Evolutionary conservation across 164 flowering plant species (phyloP), one percentile per base, ranked within the genome.

Genomic region (Berberis vulgaris): DNA sequence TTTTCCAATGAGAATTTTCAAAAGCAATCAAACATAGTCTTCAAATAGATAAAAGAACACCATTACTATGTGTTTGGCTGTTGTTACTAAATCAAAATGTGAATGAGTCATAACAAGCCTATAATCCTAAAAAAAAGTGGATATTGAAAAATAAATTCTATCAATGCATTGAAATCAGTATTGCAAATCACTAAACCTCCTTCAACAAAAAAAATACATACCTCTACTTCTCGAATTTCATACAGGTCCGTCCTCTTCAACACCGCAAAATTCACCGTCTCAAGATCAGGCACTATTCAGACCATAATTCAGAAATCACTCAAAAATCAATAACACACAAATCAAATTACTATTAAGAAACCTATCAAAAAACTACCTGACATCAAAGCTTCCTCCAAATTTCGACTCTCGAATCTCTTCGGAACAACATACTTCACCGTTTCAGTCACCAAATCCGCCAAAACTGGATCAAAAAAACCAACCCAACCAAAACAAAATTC

Each of bases 151-250:
- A 26, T 26, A 26, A 26, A 26, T 26, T 26, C 26, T 26, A 26
- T 26, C 26, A 26, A 26, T 26, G 26, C 26, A 26, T 26, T 26
- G 26, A 26, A 26, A 26, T 26, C 26, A 26, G 26, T 26, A 26
- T 26, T 26, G 26, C 26, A 26, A 26, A 26, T 26, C 26, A 26
- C 26, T 26, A 26, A 26, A 26, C 26, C 26, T 26, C 26, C 26
- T 26, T 9, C 42, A 38, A 41, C 10, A 49, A 62, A 38, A 50
- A 50, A 26, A 26, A 26, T 26, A 26, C 26, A 47, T 65, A 86
- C 98, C 94, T 93, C 94, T 7, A 90, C 84, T 79, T 88, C 82
- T 75, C 97, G 76, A 13, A 93, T 93, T 79, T 90, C 97, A 54
- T 84, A 93, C 68, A 70, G 74, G 9, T 84, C 89, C 41, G 43